Evolutionary conservation across 2,329 filamentous ascomycete species (phyloP).

Genomic region (Colletotrichum sp.): DNA sequence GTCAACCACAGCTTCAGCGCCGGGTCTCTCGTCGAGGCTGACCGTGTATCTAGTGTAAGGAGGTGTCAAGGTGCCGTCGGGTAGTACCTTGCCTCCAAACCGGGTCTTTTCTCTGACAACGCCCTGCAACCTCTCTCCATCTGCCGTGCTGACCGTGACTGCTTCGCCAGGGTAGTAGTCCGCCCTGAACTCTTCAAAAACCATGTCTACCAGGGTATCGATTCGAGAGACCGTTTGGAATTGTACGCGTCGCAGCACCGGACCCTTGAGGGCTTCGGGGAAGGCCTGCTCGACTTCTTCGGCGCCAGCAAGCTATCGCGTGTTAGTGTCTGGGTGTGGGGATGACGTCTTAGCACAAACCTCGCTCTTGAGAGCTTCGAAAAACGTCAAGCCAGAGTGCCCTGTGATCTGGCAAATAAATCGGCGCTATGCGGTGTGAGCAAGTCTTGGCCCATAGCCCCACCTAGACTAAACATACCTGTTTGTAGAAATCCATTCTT

Average conservation of each 20-base stretch:
- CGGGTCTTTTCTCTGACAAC: constrained; percentile 85
- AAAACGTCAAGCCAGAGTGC: constrained; percentile 89
- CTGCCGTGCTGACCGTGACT: constrained; percentile 74
- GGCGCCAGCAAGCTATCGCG: constrained; percentile 72
- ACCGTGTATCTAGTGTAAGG: constrained; percentile 84
- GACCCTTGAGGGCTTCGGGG: constrained; percentile 88
- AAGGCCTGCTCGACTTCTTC: constrained; percentile 91
- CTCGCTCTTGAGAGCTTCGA: constrained; percentile 91
- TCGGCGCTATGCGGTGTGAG: constrained; percentile 61
- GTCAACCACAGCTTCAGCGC: constrained; percentile 79
- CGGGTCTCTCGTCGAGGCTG: constrained; percentile 69
- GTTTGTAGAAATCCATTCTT: constrained; percentile 92
- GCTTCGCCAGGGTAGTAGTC: constrained; percentile 92
- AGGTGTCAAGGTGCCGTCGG: constrained; percentile 73
- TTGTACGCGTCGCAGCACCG: constrained; percentile 88
- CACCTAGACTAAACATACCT: constrained; percentile 58
- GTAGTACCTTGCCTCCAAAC: constrained; percentile 66
- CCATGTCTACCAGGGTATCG: constrained; percentile 75
- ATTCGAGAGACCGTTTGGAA: constrained; percentile 89
- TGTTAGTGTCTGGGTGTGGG: neutral
- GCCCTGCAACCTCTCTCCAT: constrained; percentile 74
- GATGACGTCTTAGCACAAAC: constrained; percentile 54
- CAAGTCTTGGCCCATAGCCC: constrained; percentile 18
- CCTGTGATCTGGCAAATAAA: constrained; percentile 98
- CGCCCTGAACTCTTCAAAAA: constrained; percentile 81